phyloP scores from a whole-genome alignment of 768 basidiomycete species.

The Suillus clintonianus region DNA sequence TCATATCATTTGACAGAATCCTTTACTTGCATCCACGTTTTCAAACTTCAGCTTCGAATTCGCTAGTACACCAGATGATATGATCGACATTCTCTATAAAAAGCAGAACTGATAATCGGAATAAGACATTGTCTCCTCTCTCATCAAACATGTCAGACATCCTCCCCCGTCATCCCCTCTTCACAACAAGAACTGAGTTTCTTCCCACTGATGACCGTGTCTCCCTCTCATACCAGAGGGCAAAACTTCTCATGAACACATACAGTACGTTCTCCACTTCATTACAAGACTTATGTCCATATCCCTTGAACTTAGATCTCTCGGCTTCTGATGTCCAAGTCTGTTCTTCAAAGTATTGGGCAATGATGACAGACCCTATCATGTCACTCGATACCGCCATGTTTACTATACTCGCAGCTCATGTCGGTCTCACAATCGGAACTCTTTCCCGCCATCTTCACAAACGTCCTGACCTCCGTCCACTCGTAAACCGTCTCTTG shows the following conservation, averaged over 20 bases:
- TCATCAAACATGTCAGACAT: conserved; percentile 8
- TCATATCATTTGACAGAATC: conserved; percentile 17
- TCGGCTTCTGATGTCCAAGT: conserved; percentile 49
- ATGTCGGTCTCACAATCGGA: conserved; percentile 54
- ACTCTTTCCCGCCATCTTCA: conserved; percentile 52
- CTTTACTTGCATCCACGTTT: conserved; percentile 10
- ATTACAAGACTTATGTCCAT: no score
- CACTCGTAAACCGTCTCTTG: conserved; percentile 50
- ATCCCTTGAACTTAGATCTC: conserved; percentile 17
- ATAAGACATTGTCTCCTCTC: conserved; percentile 7
- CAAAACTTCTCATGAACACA: conserved; percentile 49
- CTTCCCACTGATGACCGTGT: conserved; percentile 48
- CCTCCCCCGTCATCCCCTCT: conserved; percentile 43
- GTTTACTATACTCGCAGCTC: conserved; percentile 54
- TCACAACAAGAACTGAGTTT: conserved; percentile 50
- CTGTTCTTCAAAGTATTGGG: conserved; percentile 53
- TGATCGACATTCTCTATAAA: conserved; percentile 21
- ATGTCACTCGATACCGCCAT: conserved; percentile 51
- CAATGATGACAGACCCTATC: conserved; percentile 54
- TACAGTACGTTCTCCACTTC: conserved; percentile 49
- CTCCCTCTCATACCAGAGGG: conserved; percentile 51
- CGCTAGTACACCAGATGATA: conserved; percentile 11
- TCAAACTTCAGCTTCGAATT: conserved; percentile 12
- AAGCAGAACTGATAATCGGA: conserved; percentile 20
- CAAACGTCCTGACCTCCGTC: conserved; percentile 49